phyloP scores from a whole-genome alignment of 129 eudicot species.

The Centaurea solstitialis region DNA sequence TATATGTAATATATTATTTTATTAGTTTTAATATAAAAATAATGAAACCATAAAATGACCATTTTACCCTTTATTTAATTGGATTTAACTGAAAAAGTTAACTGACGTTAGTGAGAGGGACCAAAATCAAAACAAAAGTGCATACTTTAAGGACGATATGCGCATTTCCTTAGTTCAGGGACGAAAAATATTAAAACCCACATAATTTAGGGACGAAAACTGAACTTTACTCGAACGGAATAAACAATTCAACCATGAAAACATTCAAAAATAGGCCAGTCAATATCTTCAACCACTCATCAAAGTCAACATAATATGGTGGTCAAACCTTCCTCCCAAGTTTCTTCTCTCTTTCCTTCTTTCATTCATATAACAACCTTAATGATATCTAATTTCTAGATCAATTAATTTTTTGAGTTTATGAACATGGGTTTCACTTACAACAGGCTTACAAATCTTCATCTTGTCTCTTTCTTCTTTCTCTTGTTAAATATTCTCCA shows the following conservation, averaged over 20 bases:
- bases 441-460: conserved; percentile 21
- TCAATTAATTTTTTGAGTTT: background rate
- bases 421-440: conserved; percentile 27
- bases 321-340: conserved; percentile 5
- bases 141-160: too few relatives aligned
- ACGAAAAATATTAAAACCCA: too few relatives aligned
- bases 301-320: background rate
- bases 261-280: background rate
- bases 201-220: too few relatives aligned
- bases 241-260: background rate
- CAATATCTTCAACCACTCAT: background rate
- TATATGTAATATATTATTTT: too few relatives aligned
- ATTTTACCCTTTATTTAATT: too few relatives aligned
- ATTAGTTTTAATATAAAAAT: too few relatives aligned
- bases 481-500: background rate
- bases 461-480: conserved; percentile 15
- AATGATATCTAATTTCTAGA: background rate
- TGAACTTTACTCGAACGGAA: too few relatives aligned
- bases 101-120: too few relatives aligned
- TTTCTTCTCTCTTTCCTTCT: background rate
- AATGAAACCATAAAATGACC: too few relatives aligned
- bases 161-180: too few relatives aligned
- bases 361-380: conserved; percentile 9
- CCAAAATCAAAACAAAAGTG: too few relatives aligned
- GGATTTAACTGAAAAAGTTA: too few relatives aligned